Conservation (phyloP, 169 alveolate species). For the Eimeria sp. region DNA sequence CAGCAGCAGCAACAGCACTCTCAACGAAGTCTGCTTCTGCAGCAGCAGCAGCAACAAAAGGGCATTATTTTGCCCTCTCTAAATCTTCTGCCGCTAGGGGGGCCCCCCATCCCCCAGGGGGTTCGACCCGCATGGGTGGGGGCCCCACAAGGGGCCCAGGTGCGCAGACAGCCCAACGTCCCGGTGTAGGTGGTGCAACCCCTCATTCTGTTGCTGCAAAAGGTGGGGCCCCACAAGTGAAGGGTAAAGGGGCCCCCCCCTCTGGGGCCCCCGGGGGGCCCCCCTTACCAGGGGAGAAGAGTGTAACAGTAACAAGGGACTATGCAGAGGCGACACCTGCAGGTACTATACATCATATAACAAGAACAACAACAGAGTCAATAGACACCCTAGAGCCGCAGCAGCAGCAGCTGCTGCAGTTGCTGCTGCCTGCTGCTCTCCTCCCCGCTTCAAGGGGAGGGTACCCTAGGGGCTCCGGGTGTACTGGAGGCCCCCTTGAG, state of each 20-base stretch:
- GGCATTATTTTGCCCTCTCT: neutral
- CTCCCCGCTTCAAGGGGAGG: neutral
- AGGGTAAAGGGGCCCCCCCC: neutral
- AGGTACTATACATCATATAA: neutral
- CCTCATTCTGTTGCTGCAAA: neutral
- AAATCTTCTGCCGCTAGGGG: neutral
- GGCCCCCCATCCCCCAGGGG: conserved; percentile 17
- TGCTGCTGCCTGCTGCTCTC: conserved; percentile 7
- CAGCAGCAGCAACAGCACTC: neutral
- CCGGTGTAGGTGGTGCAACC: neutral
- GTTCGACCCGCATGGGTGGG: neutral
- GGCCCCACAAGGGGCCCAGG: too few relatives aligned
- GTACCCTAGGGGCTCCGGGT: neutral
- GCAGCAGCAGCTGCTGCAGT: conserved; percentile 6
- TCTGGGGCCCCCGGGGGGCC: conserved; percentile 23
- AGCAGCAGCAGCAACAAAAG: conserved; percentile 29
- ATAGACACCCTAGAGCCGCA: neutral
- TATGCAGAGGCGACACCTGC: neutral
- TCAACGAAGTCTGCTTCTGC: conserved; percentile 23
- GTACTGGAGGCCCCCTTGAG: neutral
- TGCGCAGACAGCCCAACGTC: neutral
- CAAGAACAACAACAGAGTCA: conserved; percentile 18
- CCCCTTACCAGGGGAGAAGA: neutral
- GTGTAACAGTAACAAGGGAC: conserved; percentile 17
- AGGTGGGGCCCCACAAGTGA: neutral